Base-by-base conservation (phyloP, 306 rosid genomes). In the Casuarina cunninghamiana region DNA sequence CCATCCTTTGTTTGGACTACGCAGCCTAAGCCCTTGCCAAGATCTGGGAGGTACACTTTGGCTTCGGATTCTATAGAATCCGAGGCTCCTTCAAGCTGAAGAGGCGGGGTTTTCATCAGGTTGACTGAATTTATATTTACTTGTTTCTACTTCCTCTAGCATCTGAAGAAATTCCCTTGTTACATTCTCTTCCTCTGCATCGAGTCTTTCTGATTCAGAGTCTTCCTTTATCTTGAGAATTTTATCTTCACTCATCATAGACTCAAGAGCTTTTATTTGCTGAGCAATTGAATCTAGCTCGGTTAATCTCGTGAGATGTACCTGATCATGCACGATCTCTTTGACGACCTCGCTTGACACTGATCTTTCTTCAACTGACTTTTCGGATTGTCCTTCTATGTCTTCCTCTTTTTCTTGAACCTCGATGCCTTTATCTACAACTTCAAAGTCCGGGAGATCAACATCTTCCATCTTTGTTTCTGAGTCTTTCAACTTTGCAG, bases 241-340 rank as follows among this genome's bases (percentile, higher is more conserved):
- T 12, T 57, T 83, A 57, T 84, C 96, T 32, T 83, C 87, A 68
- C 88, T 89, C 93, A 96, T 93, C 88, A 91, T 87, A 35, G 96
- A 88, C 74, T 96, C 98, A 1, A 96, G 93, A 69, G 96, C 97
- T 78, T 93, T 96, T 81, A 96, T 93, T 88, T 93, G 97, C 83
- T 93, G 94, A 2, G 98, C 97, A 77, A 93, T 91, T 35, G 94
- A 93, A 82, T 93, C 97, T 75, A 96, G 93, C 81, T 91, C 96
- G 4, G 73, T 78, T 78, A 93, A 79, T 77, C 98, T 93, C 37
- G 53, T 69, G 50, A 66, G 82, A 79, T 88, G 93, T 44, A 88
- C 72, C 5, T 79, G 90, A 80, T 91, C 94, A 35, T 80, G 88
- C 72, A 92, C 91, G 61, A 91, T 77, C 76, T 96, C 97, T 88